These are phyloP conservation scores for Xylariaceae sp. DNA, from an alignment of 2,329 filamentous ascomycete species.

Conservation along the genomic window DNA sequence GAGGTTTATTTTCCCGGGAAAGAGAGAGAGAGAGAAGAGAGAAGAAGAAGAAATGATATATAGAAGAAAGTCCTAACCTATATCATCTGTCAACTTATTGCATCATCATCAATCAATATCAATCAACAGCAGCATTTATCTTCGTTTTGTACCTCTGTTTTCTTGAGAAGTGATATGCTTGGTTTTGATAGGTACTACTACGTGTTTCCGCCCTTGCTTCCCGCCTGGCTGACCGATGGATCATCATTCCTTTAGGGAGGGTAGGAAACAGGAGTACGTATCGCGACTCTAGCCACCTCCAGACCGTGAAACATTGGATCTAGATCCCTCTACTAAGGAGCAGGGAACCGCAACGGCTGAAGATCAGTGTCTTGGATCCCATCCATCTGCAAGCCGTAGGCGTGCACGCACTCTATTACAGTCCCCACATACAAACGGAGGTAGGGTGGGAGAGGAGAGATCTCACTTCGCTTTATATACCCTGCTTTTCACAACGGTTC, in stretches of 20 bases:
- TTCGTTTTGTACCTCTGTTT: no score
- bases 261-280: no score
- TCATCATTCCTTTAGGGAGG: no score
- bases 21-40: neutral
- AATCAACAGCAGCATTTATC: neutral
- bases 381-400: neutral
- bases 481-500: no score
- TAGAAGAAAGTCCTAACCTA: constrained; percentile 8
- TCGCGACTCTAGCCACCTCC: neutral
- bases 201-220: no score
- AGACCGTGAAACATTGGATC: neutral
- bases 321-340: neutral
- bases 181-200: no score
- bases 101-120: neutral
- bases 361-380: neutral
- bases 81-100: constrained; percentile 13
- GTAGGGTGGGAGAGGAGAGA: no score
- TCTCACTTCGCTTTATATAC: no score
- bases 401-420: neutral
- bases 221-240: no score
- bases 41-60: constrained; percentile 8
- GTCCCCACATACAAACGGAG: no score
- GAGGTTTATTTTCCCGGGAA: constrained; percentile 2
- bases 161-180: neutral
- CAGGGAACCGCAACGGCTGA: neutral